Conservation (phyloP, 768 basidiomycete species). For the Mycena indigotica region DNA sequence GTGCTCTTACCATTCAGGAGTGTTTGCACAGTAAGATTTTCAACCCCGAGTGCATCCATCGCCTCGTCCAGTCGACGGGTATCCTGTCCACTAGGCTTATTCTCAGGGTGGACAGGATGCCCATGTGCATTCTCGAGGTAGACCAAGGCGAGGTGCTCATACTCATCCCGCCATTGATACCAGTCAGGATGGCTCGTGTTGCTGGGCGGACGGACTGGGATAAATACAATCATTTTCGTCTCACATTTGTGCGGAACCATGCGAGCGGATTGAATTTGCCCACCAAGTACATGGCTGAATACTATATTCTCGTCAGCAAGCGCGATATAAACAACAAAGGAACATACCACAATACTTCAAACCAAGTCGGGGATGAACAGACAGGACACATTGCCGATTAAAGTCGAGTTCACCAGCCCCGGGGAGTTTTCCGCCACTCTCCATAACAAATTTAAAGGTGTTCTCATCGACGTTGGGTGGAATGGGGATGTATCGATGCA, state of each 20-base stretch:
- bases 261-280: background rate
- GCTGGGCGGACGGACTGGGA: background rate
- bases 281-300: background rate
- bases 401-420: background rate
- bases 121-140: conserved; percentile 3
- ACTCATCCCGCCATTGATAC: background rate
- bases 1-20: conserved; percentile 6
- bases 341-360: conserved; percentile 2
- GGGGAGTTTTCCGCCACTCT: background rate
- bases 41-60: background rate
- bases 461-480: conserved; percentile 5
- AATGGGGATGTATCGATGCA: conserved; percentile 1
- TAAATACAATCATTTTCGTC: background rate
- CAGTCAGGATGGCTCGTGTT: background rate
- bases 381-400: conserved; percentile 1
- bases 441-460: background rate
- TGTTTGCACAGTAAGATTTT: conserved; percentile 6
- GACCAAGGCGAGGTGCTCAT: background rate
- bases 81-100: conserved; percentile 8
- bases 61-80: background rate
- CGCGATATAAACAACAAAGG: background rate
- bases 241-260: background rate
- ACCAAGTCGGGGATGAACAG: background rate
- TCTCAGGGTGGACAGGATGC: conserved; percentile 6
- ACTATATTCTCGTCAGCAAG: background rate